These are phyloP conservation scores for Ustilago vetiveriae DNA, from an alignment of 1,284 basidiomycete species.

Conservation along the genomic window DNA sequence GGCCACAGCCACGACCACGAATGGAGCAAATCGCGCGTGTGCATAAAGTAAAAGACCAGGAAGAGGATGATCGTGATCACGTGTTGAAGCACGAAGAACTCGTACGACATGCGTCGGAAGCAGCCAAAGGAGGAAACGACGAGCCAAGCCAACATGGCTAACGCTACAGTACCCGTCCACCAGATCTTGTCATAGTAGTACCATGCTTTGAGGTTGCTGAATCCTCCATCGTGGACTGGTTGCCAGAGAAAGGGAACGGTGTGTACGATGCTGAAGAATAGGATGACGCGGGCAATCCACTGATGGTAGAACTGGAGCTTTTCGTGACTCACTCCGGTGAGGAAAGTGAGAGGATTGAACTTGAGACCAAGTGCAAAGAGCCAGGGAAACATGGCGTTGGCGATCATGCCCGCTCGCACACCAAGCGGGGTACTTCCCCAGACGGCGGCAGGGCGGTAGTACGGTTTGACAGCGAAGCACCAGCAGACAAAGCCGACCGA, in stretches of 20 bases:
- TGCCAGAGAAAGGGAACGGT: constrained; percentile 58
- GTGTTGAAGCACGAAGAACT: constrained; percentile 63
- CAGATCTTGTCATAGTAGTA: constrained; percentile 47
- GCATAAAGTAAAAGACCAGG: constrained; percentile 55
- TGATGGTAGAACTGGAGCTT: constrained; percentile 64
- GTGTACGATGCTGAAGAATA: constrained; percentile 60
- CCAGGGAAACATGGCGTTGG: constrained; percentile 58
- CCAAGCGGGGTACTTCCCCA: constrained; percentile 57
- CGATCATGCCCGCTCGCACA: constrained; percentile 58
- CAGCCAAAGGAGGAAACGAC: constrained; percentile 42
- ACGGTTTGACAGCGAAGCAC: constrained; percentile 54
- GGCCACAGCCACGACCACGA: constrained; percentile 51
- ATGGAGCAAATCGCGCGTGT: constrained; percentile 41
- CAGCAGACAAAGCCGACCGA: constrained; percentile 34
- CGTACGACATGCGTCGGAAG: constrained; percentile 57
- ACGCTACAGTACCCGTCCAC: constrained; percentile 55
- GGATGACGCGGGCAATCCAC: constrained; percentile 53
- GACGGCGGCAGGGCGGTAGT: constrained; percentile 46
- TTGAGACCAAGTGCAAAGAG: constrained; percentile 54
- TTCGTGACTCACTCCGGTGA: constrained; percentile 60
- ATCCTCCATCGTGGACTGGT: constrained; percentile 52
- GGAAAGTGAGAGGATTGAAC: constrained; percentile 59
- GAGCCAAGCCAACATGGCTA: constrained; percentile 46
- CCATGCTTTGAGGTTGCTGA: constrained; percentile 36
- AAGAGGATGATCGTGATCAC: constrained; percentile 50